Evolutionary conservation across 106 monocot species (phyloP).

Genomic region (Apostasia shenzhenica): DNA sequence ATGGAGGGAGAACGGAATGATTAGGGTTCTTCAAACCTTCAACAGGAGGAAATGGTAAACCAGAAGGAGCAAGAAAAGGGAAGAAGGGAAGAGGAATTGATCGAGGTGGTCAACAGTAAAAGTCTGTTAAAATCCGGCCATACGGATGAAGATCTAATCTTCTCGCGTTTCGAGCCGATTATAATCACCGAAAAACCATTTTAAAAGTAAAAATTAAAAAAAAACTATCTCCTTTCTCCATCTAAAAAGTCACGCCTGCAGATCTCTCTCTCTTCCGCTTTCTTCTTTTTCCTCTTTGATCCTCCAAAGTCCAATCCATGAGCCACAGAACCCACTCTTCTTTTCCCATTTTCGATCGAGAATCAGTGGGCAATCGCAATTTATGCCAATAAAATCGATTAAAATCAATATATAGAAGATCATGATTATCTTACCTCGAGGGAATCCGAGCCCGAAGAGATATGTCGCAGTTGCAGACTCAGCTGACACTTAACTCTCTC

Average conservation of each 20-base stretch:
- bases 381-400: too few species aligned
- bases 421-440: neutral
- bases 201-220: neutral
- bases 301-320: neutral
- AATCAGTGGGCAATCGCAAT: too few species aligned
- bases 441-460: neutral
- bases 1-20: neutral
- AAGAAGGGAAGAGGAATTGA: neutral
- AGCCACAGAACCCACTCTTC: too few species aligned
- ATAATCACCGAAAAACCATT: too few species aligned
- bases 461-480: neutral
- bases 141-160: neutral
- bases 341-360: too few species aligned
- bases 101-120: neutral
- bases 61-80: neutral
- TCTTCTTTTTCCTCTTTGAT: neutral
- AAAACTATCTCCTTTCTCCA: neutral
- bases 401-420: too few species aligned
- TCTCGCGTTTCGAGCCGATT: neutral
- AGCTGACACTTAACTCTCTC: neutral
- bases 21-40: neutral
- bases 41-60: neutral
- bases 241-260: constrained; percentile 3
- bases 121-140: neutral
- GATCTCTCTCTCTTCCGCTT: neutral